Evolutionary conservation across 2,329 filamentous ascomycete genomes (phyloP), one percentile per base, ranked within the genome.

Genomic region (Cyphellophora europaea): DNA sequence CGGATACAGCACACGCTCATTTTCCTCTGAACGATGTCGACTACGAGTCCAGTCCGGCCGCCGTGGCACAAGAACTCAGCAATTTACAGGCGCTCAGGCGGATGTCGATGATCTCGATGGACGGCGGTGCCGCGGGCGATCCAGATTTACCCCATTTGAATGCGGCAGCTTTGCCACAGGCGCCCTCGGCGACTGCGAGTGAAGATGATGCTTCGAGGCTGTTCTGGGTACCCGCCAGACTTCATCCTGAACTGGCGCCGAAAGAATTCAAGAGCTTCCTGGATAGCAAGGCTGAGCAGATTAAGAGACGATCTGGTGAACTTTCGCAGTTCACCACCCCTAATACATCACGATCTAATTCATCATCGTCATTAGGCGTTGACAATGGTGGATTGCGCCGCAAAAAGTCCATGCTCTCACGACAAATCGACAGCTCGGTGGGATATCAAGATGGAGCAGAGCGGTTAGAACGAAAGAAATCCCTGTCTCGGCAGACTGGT

Each of bases 231-330:
- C 91, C 91, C 4, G 91, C 91, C 15, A 77, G 87, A 39, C 72
- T 98, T 17, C 91, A 98, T 51, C 91, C 91, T 1, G 91, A 98
- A 59, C 68, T 98, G 32, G 91, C 91, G 3, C 91, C 91, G 1
- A 87, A 83, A 53, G 91, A 95, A 49, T 98, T 96, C 68, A 95
- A 93, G 59, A 89, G 82, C 1, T 98, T 96, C 49, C 72, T 98
- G 2, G 89, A 98, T 52, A 93, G 88, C 43, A 79, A 88, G 53
- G 85, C 95, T 10, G 83, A 94, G 49, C 81, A 84, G 21, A 93
- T 96, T 49, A 80, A 86, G 56, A 72, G 88, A 47, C 76, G 84
- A 49, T 93, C 88, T 1, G 80, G 81, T 15, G 86, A 79, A 47
- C 79, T 70, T 44, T 69, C 69, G 23, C 62, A 87, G 30, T 74